These are phyloP conservation scores for Pyrenophora graminea DNA, from an alignment of 2,329 filamentous ascomycete species.

Conservation along the genomic window DNA sequence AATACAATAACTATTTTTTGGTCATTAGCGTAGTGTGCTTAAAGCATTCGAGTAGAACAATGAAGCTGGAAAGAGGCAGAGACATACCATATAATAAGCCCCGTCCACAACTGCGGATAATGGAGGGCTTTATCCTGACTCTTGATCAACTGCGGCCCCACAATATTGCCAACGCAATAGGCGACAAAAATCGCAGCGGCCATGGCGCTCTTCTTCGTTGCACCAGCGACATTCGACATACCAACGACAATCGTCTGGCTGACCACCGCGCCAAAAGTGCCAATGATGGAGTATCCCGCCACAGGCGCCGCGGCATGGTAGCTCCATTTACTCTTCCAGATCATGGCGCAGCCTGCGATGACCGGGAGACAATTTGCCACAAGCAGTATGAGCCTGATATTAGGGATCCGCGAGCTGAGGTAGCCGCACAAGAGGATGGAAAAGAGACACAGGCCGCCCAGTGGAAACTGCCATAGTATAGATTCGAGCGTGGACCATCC, in stretches of 20 bases:
- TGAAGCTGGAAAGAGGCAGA: neutral
- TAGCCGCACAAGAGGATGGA: slow-evolving; percentile 69
- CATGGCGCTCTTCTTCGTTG: slow-evolving; percentile 79
- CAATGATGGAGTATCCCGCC: slow-evolving; percentile 71
- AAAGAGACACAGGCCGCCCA: slow-evolving; percentile 70
- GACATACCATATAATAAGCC: slow-evolving; percentile 64
- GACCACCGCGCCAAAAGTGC: slow-evolving; percentile 73
- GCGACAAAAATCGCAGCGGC: slow-evolving; percentile 74
- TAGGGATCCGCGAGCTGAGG: slow-evolving; percentile 62
- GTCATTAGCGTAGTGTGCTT: neutral
- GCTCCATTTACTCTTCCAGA: slow-evolving; percentile 70
- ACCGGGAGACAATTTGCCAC: slow-evolving; percentile 71
- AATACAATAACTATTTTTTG: slow-evolving; percentile 59
- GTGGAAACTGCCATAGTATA: slow-evolving; percentile 68
- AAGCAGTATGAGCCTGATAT: slow-evolving; percentile 69
- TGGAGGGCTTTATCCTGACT: slow-evolving; percentile 67
- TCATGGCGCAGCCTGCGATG: slow-evolving; percentile 73
- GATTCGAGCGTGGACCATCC: slow-evolving; percentile 49
- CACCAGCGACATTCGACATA: slow-evolving; percentile 72
- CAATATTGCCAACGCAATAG: slow-evolving; percentile 77
- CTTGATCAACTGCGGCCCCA: slow-evolving; percentile 72
- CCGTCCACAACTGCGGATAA: slow-evolving; percentile 73
- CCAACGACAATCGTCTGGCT: slow-evolving; percentile 63
- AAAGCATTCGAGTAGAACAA: no score
- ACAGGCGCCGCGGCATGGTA: slow-evolving; percentile 69